phyloP scores from a whole-genome alignment of 371 early-diverging fungal genomes.

The Mortierella polycephala region DNA sequence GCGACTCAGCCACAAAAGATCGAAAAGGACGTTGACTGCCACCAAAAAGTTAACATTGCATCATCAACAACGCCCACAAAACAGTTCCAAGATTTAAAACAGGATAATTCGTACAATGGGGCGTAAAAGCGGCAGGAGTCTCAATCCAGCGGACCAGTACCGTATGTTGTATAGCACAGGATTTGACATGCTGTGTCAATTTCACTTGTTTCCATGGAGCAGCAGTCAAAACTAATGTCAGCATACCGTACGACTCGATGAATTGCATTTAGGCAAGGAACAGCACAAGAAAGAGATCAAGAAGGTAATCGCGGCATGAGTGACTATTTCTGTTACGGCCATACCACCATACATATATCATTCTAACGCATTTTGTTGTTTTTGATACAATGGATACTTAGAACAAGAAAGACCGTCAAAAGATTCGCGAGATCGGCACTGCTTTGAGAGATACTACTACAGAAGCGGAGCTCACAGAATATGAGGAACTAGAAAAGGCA shows the following conservation, averaged over 20 bases:
- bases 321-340: neutral
- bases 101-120: slow-evolving; percentile 25
- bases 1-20: too few species aligned
- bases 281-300: slow-evolving; percentile 73
- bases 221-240: neutral
- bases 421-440: slow-evolving; percentile 60
- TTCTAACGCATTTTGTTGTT: neutral
- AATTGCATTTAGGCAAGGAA: slow-evolving; percentile 60
- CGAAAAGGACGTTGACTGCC: too few species aligned
- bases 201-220: too few species aligned
- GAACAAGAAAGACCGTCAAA: slow-evolving; percentile 73
- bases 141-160: slow-evolving; percentile 53
- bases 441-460: slow-evolving; percentile 65
- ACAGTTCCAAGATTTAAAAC: too few species aligned
- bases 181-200: neutral
- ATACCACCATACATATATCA: neutral
- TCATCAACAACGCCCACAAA: too few species aligned
- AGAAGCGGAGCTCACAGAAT: slow-evolving; percentile 57
- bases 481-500: slow-evolving; percentile 61
- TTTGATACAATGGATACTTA: neutral
- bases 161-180: slow-evolving; percentile 21
- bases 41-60: too few species aligned
- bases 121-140: slow-evolving; percentile 47
- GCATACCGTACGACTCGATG: too few species aligned
- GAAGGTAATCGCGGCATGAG: slow-evolving; percentile 56